These are phyloP conservation scores for Pyrenophora teres DNA, from an alignment of 2,329 filamentous ascomycete species.

Conservation along the genomic window DNA sequence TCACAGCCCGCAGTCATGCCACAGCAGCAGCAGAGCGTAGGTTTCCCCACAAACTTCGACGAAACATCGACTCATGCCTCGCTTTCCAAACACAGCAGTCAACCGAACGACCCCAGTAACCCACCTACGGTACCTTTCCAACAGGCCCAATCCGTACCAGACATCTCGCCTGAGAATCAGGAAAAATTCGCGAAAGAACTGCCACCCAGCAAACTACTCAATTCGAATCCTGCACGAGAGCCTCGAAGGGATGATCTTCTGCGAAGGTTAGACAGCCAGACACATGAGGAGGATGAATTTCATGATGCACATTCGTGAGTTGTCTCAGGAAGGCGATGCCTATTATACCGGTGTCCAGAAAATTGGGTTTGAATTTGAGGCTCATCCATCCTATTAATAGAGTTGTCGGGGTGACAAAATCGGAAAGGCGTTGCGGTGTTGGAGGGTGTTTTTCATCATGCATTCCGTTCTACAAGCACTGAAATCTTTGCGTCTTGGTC, in stretches of 20 bases:
- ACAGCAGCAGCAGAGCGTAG: constrained; percentile 35
- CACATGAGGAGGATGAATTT: constrained; percentile 53
- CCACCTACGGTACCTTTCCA: constrained; percentile 10
- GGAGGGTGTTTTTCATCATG: constrained; percentile 24
- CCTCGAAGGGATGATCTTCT: constrained; percentile 25
- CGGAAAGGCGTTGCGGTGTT: constrained; percentile 1
- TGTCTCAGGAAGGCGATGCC: not conserved
- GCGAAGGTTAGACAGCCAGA: constrained; percentile 49
- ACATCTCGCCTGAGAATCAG: constrained; percentile 11
- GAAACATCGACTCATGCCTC: constrained; percentile 46
- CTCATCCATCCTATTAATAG: constrained; percentile 12
- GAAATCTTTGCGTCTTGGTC: not conserved
- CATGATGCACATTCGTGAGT: constrained; percentile 52
- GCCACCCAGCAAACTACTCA: constrained; percentile 34
- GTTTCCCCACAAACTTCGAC: constrained; percentile 63
- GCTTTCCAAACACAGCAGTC: constrained; percentile 10
- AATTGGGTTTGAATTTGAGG: not conserved
- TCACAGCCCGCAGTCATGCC: constrained; percentile 7
- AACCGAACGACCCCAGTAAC: constrained; percentile 9
- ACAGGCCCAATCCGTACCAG: constrained; percentile 10
- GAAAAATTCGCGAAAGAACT: constrained; percentile 23
- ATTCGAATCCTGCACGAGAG: constrained; percentile 29
- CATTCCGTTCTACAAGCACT: constrained; percentile 7
- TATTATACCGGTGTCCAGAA: not conserved
- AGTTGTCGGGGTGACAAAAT: constrained; percentile 7